A percentile compares a stretch with the other conserved stretches of the same genome.
Conservation (phyloP, 1,284 basidiomycete species). For the Stereum hirsutum region DNA sequence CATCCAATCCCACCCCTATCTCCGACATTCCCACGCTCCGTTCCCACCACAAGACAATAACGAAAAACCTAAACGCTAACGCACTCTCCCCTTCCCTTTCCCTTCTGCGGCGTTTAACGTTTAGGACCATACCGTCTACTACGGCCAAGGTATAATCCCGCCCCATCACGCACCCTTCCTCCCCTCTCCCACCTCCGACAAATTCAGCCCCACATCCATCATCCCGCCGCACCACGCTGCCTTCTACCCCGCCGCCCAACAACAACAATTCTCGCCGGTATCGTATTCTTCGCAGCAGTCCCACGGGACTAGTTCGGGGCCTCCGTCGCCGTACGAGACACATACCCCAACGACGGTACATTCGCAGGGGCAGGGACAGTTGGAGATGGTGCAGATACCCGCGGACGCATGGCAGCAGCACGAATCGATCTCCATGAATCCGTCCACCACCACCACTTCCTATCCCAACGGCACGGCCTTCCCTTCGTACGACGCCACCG, state of each 20-base stretch:
- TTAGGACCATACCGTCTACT: not conserved
- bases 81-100: too few species aligned
- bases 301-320: too few species aligned
- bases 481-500: constrained; percentile 23
- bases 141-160: too few species aligned
- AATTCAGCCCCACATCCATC: constrained; percentile 21
- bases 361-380: too few species aligned
- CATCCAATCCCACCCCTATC: too few species aligned
- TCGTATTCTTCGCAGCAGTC: constrained; percentile 27
- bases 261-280: constrained; percentile 21
- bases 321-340: constrained; percentile 16
- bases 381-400: constrained; percentile 11
- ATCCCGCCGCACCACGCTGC: constrained; percentile 9
- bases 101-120: too few species aligned
- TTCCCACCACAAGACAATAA: too few species aligned
- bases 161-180: not conserved
- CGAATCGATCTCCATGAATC: constrained; percentile 6
- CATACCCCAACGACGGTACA: constrained; percentile 10
- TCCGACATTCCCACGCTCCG: too few species aligned
- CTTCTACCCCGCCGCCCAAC: constrained; percentile 26
- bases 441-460: not conserved
- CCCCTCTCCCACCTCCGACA: constrained; percentile 28
- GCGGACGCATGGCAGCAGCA: constrained; percentile 13
- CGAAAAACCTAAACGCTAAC: too few species aligned
- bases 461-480: constrained; percentile 16